phyloP scores from a whole-genome alignment of 768 basidiomycete genomes.

The Pisolithus microcarpus region DNA sequence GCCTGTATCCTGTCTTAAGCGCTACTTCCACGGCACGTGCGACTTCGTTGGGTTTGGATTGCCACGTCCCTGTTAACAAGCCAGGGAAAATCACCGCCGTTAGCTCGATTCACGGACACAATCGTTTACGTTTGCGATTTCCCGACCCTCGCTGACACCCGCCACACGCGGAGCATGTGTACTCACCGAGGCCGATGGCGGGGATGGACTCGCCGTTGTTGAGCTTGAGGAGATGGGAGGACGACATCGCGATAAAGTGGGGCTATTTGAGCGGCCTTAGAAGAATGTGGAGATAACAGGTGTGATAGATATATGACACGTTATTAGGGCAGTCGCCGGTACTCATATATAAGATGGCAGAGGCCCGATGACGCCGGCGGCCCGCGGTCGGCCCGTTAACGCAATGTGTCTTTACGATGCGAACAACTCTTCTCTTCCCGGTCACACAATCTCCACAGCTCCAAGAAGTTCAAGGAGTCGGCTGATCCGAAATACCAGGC shows the following conservation, averaged over 20 bases:
- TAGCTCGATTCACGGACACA: background rate
- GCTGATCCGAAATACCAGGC: background rate
- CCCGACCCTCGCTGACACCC: background rate
- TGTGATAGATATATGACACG: background rate
- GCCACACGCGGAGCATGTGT: background rate
- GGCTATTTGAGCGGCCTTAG: background rate
- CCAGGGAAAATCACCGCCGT: background rate
- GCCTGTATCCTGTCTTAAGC: slow-evolving; percentile 71
- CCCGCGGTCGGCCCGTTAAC: background rate
- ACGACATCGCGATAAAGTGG: slow-evolving; percentile 24
- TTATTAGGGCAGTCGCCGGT: background rate
- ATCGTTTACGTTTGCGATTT: background rate
- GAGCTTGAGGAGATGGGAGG: slow-evolving; percentile 46
- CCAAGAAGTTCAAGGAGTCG: too few species aligned
- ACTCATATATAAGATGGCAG: background rate
- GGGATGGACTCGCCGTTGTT: slow-evolving; percentile 56
- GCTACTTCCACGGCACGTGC: slow-evolving; percentile 65
- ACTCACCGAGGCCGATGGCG: slow-evolving; percentile 49
- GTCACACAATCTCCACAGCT: too few species aligned
- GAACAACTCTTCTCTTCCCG: too few species aligned
- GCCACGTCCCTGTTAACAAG: slow-evolving; percentile 61
- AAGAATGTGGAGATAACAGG: background rate
- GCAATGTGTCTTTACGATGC: background rate
- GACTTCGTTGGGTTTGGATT: slow-evolving; percentile 68
- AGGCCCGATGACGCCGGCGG: background rate